A percentile compares a stretch with the other conserved stretches of the same genome.
Conservation (phyloP, 179 eudicot genomes). For the Actinidia arguta region DNA sequence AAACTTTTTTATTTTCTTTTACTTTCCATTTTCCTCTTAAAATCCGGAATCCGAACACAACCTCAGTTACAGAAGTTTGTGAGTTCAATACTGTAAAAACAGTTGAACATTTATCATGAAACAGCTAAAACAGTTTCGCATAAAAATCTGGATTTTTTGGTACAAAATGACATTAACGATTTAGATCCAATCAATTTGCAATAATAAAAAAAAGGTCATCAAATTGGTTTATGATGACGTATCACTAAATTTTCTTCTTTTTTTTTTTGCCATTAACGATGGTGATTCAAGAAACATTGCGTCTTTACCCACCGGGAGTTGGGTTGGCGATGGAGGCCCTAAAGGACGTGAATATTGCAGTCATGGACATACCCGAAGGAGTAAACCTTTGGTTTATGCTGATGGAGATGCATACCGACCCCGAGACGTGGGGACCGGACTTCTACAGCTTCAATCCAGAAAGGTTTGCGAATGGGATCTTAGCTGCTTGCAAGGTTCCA, state of each 20-base stretch:
- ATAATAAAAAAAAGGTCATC: not conserved
- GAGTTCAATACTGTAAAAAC: too few relatives aligned
- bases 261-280: slow-evolving; percentile 23
- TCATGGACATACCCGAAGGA: slow-evolving; percentile 43
- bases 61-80: too few relatives aligned
- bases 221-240: not conserved
- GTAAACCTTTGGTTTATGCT: slow-evolving; percentile 32
- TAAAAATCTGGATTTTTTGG: too few relatives aligned
- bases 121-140: too few relatives aligned
- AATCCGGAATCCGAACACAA: too few relatives aligned
- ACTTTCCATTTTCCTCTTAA: too few relatives aligned
- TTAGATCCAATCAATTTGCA: too few relatives aligned
- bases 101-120: too few relatives aligned
- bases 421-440: slow-evolving; percentile 45
- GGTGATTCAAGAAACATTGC: slow-evolving; percentile 50
- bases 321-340: slow-evolving; percentile 33
- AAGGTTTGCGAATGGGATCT: slow-evolving; percentile 48
- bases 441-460: slow-evolving; percentile 44
- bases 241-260: not conserved
- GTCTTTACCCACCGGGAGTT: slow-evolving; percentile 41
- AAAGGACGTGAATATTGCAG: slow-evolving; percentile 38
- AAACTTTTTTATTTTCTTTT: too few relatives aligned
- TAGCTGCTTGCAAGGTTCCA: slow-evolving; percentile 46
- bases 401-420: slow-evolving; percentile 35
- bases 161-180: too few relatives aligned